These are phyloP conservation scores for Yamadazyma endophytica DNA, from an alignment of 805 yeast genomes.

Conservation along the genomic window DNA sequence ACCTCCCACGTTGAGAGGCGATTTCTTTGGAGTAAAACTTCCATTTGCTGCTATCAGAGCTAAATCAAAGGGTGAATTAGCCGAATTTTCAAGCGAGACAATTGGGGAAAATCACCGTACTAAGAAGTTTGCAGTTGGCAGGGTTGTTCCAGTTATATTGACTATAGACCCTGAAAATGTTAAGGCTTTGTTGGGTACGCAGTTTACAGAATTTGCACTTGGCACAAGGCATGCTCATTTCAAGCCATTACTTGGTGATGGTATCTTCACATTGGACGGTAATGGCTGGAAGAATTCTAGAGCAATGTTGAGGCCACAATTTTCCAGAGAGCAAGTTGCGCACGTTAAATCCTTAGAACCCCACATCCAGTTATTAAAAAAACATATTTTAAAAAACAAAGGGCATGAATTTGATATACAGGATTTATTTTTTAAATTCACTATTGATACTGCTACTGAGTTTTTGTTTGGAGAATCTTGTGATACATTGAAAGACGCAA, in stretches of 20 bases:
- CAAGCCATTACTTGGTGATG: slow-evolving; percentile 32
- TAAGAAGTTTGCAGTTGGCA: slow-evolving; percentile 11
- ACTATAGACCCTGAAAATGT: slow-evolving; percentile 35
- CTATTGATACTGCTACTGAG: slow-evolving; percentile 39
- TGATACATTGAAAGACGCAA: slow-evolving; percentile 22
- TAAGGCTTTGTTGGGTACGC: slow-evolving; percentile 35
- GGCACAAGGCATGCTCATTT: slow-evolving; percentile 30
- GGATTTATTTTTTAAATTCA: slow-evolving; percentile 28
- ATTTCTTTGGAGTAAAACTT: slow-evolving; percentile 5
- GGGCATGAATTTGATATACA: slow-evolving; percentile 29
- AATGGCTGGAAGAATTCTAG: slow-evolving; percentile 38
- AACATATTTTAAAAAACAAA: slow-evolving; percentile 17
- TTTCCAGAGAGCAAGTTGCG: slow-evolving; percentile 34
- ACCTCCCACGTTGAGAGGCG: slow-evolving; percentile 6
- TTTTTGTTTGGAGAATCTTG: slow-evolving; percentile 38
- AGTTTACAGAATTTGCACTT: slow-evolving; percentile 31
- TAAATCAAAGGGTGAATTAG: slow-evolving; percentile 19
- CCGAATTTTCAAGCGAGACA: slow-evolving; percentile 15
- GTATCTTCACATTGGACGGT: slow-evolving; percentile 35
- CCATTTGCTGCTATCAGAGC: slow-evolving; percentile 9
- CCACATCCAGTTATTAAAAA: slow-evolving; percentile 22
- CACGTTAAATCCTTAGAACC: slow-evolving; percentile 31
- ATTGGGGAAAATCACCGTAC: slow-evolving; percentile 10
- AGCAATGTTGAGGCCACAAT: slow-evolving; percentile 35
- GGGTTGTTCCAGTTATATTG: slow-evolving; percentile 20